Conservation (phyloP, 306 rosid species). For the Datisca glomerata region DNA sequence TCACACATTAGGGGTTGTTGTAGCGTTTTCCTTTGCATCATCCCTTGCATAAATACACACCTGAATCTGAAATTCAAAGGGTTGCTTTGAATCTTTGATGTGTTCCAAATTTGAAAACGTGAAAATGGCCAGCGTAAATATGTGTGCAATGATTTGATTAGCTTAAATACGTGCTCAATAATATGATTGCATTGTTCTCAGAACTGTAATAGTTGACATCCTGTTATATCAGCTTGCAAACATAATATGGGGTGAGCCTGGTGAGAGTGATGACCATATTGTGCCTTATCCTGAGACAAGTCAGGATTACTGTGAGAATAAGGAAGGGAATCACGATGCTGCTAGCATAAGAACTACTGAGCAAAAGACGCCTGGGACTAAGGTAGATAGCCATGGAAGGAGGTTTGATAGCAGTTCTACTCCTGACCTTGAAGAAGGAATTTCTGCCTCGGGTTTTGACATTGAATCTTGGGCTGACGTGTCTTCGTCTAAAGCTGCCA, state of each 20-base stretch:
- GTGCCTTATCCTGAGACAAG: conserved; percentile 65
- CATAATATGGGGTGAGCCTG: conserved; percentile 86
- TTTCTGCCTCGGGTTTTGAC: conserved; percentile 37
- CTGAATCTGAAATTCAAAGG: neutral
- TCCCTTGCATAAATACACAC: neutral
- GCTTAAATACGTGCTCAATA: neutral
- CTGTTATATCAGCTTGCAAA: conserved; percentile 60
- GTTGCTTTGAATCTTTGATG: too few species aligned
- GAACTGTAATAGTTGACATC: neutral
- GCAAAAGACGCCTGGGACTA: conserved; percentile 36
- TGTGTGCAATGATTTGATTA: too few species aligned
- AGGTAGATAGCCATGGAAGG: conserved; percentile 29
- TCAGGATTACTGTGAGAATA: conserved; percentile 41
- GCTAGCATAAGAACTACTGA: conserved; percentile 28
- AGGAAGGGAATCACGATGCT: conserved; percentile 44
- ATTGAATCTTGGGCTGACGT: conserved; percentile 40
- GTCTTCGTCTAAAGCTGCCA: conserved; percentile 37
- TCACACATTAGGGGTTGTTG: too few species aligned
- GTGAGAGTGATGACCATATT: conserved; percentile 75
- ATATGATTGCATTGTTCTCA: neutral
- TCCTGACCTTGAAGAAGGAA: conserved; percentile 22
- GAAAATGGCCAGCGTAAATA: too few species aligned
- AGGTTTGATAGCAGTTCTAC: conserved; percentile 35
- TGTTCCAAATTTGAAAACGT: too few species aligned
- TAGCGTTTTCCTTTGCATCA: too few species aligned